Base-by-base conservation (phyloP, 495 filamentous ascomycete genomes). In the Cladorrhinum samala region DNA sequence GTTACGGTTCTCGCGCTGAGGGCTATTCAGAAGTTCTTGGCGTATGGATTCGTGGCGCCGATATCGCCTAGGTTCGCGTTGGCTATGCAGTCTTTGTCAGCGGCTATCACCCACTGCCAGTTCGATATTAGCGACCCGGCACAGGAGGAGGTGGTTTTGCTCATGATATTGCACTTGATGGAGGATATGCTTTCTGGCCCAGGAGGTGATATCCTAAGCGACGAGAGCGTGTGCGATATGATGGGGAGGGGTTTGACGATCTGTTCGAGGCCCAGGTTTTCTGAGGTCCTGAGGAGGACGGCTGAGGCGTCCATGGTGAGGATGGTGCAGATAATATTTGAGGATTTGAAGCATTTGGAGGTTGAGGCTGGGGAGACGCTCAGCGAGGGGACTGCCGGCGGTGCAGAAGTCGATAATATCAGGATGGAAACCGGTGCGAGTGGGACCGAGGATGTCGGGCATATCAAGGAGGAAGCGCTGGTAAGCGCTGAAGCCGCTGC, bases 161-260 rank as follows among this genome's bases (percentile, higher is more conserved):
- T 97, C 40, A 81, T 93, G 65, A 97, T 99, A 56, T 67, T 99
- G 49, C 93, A 96, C 64, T 78, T 99, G 55, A 97, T 99, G 93
- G 93, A 99, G 68, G 84, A 88, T 59, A 96, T 97, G 85, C 79
- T 99, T 47, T 89, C 89, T 46, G 88, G 94, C 1, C 89, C 93
- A 0, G 90, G 92, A 24, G 93, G 94, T 13, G 86, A 91, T 52
- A 76, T 97, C 2, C 78, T 96, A 2, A 91, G 92, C 27, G 93
- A 99, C 60, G 91, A 96, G 72, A 96, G 91, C 64, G 88, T 99
- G 9, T 99, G 93, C 63, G 88, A 96, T 64, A 97, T 99, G 93
- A 97, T 99, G 93, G 93, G 96, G 68, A 91, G 89, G 3, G 94
- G 91, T 3, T 68, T 99, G 55, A 95, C 91, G 66, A 97, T 99